Percentiles rank a stretch among this genome's conserved stretches.
Conservation (phyloP, 2,329 filamentous ascomycete genomes). For the Didymella pinodella region DNA sequence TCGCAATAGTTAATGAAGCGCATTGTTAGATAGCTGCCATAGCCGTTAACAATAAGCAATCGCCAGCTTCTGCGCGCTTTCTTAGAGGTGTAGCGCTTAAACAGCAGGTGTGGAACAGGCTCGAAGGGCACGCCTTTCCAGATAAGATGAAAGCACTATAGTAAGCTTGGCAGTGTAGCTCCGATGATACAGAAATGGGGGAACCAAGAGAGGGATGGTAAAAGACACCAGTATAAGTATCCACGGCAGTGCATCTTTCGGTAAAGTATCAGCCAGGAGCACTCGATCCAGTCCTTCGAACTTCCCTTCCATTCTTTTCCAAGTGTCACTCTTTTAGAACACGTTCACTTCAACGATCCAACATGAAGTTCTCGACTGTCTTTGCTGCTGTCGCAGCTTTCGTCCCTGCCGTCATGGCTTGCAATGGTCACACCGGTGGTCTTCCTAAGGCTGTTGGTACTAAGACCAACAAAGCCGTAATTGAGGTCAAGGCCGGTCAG, state of each 20-base stretch:
- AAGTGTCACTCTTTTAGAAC: neutral
- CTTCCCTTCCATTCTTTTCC: neutral
- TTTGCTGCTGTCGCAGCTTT: neutral
- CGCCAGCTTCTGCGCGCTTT: no score
- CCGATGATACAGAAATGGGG: neutral
- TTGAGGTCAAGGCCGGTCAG: neutral
- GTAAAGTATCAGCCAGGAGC: neutral
- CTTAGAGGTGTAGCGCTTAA: no score
- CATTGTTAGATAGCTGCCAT: no score
- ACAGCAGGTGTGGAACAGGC: no score
- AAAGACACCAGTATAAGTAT: neutral
- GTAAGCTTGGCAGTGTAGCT: neutral
- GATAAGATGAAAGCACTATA: neutral
- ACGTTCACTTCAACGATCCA: neutral
- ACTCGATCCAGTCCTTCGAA: neutral
- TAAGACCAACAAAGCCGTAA: neutral
- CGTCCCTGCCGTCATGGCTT: neutral
- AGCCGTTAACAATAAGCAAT: no score
- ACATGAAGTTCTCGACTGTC: neutral
- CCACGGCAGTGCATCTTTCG: neutral
- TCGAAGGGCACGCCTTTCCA: no score
- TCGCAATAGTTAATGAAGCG: no score
- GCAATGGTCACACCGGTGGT: neutral
- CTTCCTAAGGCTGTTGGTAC: neutral
- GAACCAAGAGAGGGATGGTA: neutral